phyloP scores from a whole-genome alignment of 345 rosid genomes.

The Erysimum cheiranthoides region DNA sequence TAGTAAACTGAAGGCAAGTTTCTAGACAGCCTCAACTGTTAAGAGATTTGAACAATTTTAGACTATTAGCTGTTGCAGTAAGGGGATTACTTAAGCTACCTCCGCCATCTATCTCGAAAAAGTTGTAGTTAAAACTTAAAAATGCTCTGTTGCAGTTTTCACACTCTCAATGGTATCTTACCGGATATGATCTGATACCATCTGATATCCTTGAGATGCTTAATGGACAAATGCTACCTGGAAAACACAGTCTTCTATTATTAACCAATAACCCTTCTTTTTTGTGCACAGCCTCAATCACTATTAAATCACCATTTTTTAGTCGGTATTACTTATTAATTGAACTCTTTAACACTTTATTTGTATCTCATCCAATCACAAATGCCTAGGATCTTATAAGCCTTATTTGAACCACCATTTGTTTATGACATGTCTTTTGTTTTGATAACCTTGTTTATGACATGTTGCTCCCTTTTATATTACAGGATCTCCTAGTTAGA shows the following conservation, averaged over 20 bases:
- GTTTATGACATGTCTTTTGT: constrained; percentile 21
- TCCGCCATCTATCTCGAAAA: neutral
- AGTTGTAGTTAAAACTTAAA: neutral
- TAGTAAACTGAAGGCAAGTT: constrained; percentile 1
- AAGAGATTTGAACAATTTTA: constrained; percentile 11
- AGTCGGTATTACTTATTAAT: neutral
- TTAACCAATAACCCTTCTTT: constrained; percentile 31
- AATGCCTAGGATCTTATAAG: constrained; percentile 26
- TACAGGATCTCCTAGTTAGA: constrained; percentile 24
- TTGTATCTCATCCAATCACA: constrained; percentile 33
- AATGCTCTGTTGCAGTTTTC: neutral
- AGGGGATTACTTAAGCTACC: neutral
- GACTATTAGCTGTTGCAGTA: constrained; percentile 2
- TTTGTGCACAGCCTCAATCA: constrained; percentile 27
- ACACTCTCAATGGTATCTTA: neutral
- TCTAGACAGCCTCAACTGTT: neutral
- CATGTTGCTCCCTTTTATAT: constrained; percentile 31
- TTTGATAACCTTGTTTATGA: constrained; percentile 42
- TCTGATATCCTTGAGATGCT: neutral
- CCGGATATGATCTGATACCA: neutral
- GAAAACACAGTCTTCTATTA: constrained; percentile 21
- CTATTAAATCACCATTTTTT: neutral
- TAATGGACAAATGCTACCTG: constrained; percentile 9
- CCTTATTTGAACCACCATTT: constrained; percentile 31
- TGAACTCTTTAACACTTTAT: constrained; percentile 18